A percentile compares a stretch with the other conserved stretches of the same genome.
These are phyloP conservation scores for Acanthamoeba sp. DNA, from an alignment of 208 protist genomes.

Conservation along the genomic window DNA sequence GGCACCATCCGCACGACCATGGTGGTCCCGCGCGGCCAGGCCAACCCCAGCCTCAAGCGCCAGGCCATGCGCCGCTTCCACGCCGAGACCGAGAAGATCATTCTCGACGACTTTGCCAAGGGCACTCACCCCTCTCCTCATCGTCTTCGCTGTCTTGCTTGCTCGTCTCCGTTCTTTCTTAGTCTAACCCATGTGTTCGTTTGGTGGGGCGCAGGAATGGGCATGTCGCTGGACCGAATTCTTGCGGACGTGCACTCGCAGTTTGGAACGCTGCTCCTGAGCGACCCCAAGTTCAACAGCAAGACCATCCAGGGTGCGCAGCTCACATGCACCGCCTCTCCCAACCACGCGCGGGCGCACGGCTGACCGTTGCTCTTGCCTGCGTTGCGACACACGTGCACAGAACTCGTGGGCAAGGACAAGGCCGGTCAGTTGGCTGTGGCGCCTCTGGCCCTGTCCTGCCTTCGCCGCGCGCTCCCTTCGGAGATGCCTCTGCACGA, in stretches of 20 bases:
- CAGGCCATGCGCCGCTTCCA: slow-evolving; percentile 37
- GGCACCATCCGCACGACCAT: slow-evolving; percentile 42
- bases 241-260: slow-evolving; percentile 42
- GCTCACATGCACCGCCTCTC: background rate
- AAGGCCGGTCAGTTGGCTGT: slow-evolving; percentile 53
- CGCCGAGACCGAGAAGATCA: slow-evolving; percentile 67
- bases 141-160: background rate
- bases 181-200: background rate
- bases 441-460: slow-evolving; percentile 39
- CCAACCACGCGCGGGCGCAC: background rate
- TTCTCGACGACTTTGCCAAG: slow-evolving; percentile 65
- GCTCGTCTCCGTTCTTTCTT: too few species aligned
- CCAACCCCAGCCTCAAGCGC: slow-evolving; percentile 59
- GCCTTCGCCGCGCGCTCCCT: slow-evolving; percentile 39
- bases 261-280: slow-evolving; percentile 56
- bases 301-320: slow-evolving; percentile 50
- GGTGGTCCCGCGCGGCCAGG: slow-evolving; percentile 4
- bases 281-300: slow-evolving; percentile 65
- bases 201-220: slow-evolving; percentile 11
- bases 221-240: slow-evolving; percentile 63
- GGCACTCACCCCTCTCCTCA: background rate
- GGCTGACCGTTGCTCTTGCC: background rate
- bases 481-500: slow-evolving; percentile 58
- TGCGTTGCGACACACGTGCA: background rate
- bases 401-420: slow-evolving; percentile 58